Conservation (phyloP, 2,329 filamentous ascomycete species). For the Daldinia eschscholtzii region DNA sequence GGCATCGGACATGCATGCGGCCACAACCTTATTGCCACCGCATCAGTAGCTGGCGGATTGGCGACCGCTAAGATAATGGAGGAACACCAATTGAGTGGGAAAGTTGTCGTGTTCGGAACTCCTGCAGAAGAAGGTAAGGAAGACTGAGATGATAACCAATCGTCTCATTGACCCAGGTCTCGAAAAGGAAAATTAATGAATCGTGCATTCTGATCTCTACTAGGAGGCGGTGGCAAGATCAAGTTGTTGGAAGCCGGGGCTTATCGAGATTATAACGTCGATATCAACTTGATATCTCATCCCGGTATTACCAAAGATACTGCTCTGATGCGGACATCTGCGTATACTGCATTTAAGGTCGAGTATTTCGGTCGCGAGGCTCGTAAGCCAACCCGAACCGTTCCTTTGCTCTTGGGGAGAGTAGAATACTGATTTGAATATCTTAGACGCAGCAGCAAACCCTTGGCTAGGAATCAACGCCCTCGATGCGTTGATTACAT, state of each 20-base stretch:
- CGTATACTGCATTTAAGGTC: constrained; percentile 63
- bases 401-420: not conserved
- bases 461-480: constrained; percentile 72
- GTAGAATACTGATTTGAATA: constrained; percentile 18
- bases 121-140: constrained; percentile 64
- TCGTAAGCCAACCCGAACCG: constrained; percentile 46
- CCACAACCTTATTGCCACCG: constrained; percentile 66
- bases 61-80: constrained; percentile 61
- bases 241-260: constrained; percentile 60
- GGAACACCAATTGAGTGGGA: constrained; percentile 57
- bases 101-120: constrained; percentile 63
- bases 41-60: constrained; percentile 61
- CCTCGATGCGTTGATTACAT: constrained; percentile 66
- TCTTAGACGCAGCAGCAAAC: constrained; percentile 62
- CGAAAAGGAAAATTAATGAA: constrained; percentile 1
- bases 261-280: constrained; percentile 56
- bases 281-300: constrained; percentile 59
- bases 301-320: constrained; percentile 59
- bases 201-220: constrained; percentile 16
- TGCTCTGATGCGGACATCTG: constrained; percentile 65
- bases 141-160: not conserved
- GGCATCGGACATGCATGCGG: constrained; percentile 67
- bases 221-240: constrained; percentile 64
- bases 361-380: constrained; percentile 67
- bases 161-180: not conserved